Evolutionary conservation across 257 asterid genomes (phyloP).

Genomic region (Primulina tabacum): DNA sequence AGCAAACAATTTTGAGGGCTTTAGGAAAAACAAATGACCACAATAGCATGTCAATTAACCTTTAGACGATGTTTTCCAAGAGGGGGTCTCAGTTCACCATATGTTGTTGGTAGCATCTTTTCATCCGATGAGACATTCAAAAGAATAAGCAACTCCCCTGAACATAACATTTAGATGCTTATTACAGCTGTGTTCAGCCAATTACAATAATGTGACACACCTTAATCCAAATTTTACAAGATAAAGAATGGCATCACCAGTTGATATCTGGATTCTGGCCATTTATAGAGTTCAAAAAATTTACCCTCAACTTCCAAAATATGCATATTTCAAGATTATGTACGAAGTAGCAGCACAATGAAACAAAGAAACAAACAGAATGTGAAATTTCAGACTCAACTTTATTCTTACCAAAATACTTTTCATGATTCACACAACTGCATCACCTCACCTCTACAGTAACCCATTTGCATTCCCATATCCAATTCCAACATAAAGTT

Average conservation of each 20-base stretch:
- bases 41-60: slow-evolving; percentile 42
- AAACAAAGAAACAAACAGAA: not conserved
- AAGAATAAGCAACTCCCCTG: slow-evolving; percentile 80
- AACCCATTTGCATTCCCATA: not conserved
- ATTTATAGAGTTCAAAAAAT: slow-evolving; percentile 6
- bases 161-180: slow-evolving; percentile 23
- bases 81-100: slow-evolving; percentile 95
- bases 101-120: slow-evolving; percentile 69
- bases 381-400: not conserved
- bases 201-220: slow-evolving; percentile 4
- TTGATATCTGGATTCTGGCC: not conserved
- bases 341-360: not conserved
- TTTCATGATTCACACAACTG: slow-evolving; percentile 3
- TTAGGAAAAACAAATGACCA: slow-evolving; percentile 1
- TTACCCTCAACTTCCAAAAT: not conserved
- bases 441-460: slow-evolving; percentile 1
- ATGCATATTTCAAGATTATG: not conserved
- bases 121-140: slow-evolving; percentile 75
- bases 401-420: not conserved
- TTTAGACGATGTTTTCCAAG: slow-evolving; percentile 92
- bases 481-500: not conserved
- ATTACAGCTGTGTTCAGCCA: slow-evolving; percentile 16
- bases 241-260: slow-evolving; percentile 10
- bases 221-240: not conserved
- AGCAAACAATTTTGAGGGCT: not conserved